Base-by-base conservation (phyloP, 805 yeast genomes). In the Barnettozyma salicaria region DNA sequence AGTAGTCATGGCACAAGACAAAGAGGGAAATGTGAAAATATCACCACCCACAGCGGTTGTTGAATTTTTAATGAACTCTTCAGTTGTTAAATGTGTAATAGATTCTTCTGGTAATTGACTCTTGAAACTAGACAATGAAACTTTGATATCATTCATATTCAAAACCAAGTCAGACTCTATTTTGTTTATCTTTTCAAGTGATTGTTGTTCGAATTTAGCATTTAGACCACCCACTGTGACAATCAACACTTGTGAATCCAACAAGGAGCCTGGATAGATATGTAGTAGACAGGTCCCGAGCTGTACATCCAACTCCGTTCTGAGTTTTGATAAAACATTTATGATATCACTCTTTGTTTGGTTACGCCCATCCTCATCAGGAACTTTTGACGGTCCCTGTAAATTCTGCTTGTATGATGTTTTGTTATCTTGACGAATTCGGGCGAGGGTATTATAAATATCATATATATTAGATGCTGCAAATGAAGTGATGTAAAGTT, bases 391-490 rank as follows among this genome's bases (percentile, higher is more conserved):
- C 4, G 20, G 46, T 80, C 89, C 27, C 72, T 68, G 21, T 41
- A 87, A 63, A 4, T 84, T 86, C 45, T 87, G 94, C 30, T 70
- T 73, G 53, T 88, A 88, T 0, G 92, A 81, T 3, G 74, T 66
- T 44, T 69, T 70, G 46, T 76, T 80, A 44, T 86, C 95, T 47
- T 80, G 83, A 26, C 76, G 67, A 65, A 88, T 78, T 48, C 95
- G 67, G 34, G 72, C 58, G 14, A 85, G 61, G 2, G 92, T 78
- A 38, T 78, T 78, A 50, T 75, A 72, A 30, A 92, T 79, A 57
- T 89, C 96, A 45, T 80, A 68, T 21, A 86, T 64, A 50, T 83
- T 87, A 0, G 96, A 80, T 0, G 92, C 92, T 0, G 95, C 80
- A 51, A 92, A 67, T 0, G 95, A 87, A 0, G 97, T 89, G 42